Evolutionary conservation across 768 basidiomycete genomes (phyloP), one percentile per base, ranked within the genome.

Genomic region (Phylloporus sp.): DNA sequence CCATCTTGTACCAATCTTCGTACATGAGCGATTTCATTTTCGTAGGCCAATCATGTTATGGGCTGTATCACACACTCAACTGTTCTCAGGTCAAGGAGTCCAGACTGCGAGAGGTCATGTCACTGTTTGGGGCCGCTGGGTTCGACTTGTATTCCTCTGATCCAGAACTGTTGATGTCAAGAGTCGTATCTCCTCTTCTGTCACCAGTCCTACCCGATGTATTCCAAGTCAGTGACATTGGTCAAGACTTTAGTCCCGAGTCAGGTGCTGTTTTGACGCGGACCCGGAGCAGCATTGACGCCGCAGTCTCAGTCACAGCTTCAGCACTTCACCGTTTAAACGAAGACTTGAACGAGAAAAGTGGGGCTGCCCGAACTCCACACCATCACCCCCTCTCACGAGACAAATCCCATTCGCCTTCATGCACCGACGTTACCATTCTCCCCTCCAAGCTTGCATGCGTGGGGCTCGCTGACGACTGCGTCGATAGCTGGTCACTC

Each of bases 1-100:
- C 84, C 26, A 90, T 90, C 39, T 69, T 90, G 13, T 90, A 90
- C 63, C 84, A 87, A 59, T 86, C 84, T 6, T 86, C 86, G 3
- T 89, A 90, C 63, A 81, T 79, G 77, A 82, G 84, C 55, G 87
- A 90, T 64, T 89, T 84, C 60, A 85, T 90, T 47, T 81, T 90
- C 53, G 86, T 88, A 58, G 54, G 82, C 68, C 46, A 31, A 26
- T 23, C 23, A n/a, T 18, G 14, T n/a, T 9, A 37, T 35, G 11
- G 14, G 3, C 34, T 8, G 4, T 15, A 15, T 35, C 14, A 9
- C 41, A 35, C 44, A 32, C 38, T 52, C 42, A 44, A 33, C 28
- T 14, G 33, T 55, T 7, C 18, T 21, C 57, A 86, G 84, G 83
- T 87, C 38, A 85, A 84, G 62, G 78, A 84, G 57, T 69, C 74